Conservation (phyloP, 352 stramenopile genomes). For the Globisporangium splendens region DNA sequence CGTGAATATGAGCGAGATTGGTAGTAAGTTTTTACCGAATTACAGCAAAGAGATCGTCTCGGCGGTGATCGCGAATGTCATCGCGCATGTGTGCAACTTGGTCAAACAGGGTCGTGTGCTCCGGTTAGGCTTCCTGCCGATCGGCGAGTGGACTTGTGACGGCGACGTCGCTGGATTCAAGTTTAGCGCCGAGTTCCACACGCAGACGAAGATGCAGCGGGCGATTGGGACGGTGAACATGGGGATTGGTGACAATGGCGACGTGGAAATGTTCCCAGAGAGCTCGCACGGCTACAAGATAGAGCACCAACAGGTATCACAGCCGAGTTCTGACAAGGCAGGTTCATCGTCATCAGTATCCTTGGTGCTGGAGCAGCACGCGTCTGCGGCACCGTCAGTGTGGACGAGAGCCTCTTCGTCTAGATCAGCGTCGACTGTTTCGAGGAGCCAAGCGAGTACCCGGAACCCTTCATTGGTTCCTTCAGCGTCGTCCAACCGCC, state of each 20-base stretch:
- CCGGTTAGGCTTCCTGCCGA: slow-evolving; percentile 32
- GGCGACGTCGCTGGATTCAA: slow-evolving; percentile 28
- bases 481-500: too few species aligned
- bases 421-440: too few species aligned
- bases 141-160: slow-evolving; percentile 54
- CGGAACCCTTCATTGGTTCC: too few species aligned
- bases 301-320: too few species aligned
- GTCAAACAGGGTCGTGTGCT: slow-evolving; percentile 38
- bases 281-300: neutral
- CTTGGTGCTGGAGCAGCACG: too few species aligned
- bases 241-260: neutral
- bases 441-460: too few species aligned
- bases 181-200: slow-evolving; percentile 36
- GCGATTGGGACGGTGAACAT: slow-evolving; percentile 7
- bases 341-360: too few species aligned
- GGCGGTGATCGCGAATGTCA: slow-evolving; percentile 32
- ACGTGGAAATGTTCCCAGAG: neutral
- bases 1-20: slow-evolving; percentile 25
- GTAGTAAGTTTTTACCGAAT: slow-evolving; percentile 30
- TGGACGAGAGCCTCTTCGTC: too few species aligned
- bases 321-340: too few species aligned
- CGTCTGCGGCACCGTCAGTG: too few species aligned
- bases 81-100: slow-evolving; percentile 35
- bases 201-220: slow-evolving; percentile 15
- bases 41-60: slow-evolving; percentile 38